These are phyloP conservation scores for Coemansia sp. DNA, from an alignment of 192 early-diverging fungal species.

Conservation along the genomic window DNA sequence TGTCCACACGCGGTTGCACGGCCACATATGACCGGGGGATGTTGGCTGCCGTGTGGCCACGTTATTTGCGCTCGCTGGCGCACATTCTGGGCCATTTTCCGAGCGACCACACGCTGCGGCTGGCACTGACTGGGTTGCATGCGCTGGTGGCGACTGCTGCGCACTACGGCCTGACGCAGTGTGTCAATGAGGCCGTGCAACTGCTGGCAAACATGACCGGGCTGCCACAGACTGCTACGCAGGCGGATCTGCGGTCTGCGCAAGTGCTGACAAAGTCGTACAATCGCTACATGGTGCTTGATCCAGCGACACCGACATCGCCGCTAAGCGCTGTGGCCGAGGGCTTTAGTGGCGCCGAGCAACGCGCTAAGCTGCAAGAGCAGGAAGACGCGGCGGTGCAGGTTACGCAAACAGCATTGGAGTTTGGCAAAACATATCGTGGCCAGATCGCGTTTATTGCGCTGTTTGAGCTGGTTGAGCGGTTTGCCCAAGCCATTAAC, in stretches of 20 bases:
- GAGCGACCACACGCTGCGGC: slow-evolving; percentile 27
- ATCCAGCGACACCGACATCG: slow-evolving; percentile 39
- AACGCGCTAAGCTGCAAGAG: slow-evolving; percentile 36
- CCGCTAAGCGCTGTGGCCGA: slow-evolving; percentile 34
- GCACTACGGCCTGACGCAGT: slow-evolving; percentile 68
- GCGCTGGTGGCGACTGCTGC: slow-evolving; percentile 49
- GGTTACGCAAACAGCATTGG: slow-evolving; percentile 68
- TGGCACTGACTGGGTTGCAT: slow-evolving; percentile 29
- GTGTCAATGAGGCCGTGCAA: slow-evolving; percentile 78
- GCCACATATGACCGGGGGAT: slow-evolving; percentile 76
- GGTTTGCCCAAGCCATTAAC: slow-evolving; percentile 66
- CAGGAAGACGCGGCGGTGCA: slow-evolving; percentile 27
- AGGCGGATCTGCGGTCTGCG: slow-evolving; percentile 20
- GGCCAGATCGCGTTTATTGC: slow-evolving; percentile 89
- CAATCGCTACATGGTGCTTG: slow-evolving; percentile 29
- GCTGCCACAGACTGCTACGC: slow-evolving; percentile 32
- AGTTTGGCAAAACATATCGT: slow-evolving; percentile 86
- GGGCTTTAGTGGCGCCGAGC: slow-evolving; percentile 25
- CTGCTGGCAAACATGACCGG: slow-evolving; percentile 76
- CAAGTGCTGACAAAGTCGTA: slow-evolving; percentile 32
- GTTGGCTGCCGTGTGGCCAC: slow-evolving; percentile 72
- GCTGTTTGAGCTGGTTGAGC: slow-evolving; percentile 64
- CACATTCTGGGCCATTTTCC: slow-evolving; percentile 19
- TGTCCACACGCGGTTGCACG: slow-evolving; percentile 57
- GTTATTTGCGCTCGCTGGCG: slow-evolving; percentile 61